These are phyloP conservation scores for Plasmodium relictum DNA, from an alignment of 169 alveolate genomes.

Conservation along the genomic window DNA sequence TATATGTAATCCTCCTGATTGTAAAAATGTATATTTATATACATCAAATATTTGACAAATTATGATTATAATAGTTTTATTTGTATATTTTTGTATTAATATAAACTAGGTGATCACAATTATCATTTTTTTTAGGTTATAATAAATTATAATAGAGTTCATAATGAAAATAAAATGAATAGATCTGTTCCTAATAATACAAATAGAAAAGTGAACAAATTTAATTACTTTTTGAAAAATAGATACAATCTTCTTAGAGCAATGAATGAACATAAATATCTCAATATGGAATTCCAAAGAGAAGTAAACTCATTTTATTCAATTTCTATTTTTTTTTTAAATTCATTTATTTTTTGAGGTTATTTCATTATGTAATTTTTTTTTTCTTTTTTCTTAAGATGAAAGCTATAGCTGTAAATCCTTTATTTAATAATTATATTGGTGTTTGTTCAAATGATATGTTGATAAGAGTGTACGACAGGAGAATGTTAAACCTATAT, in stretches of 20 bases:
- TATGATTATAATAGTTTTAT: not conserved
- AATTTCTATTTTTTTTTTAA: not conserved
- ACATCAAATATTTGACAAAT: not conserved
- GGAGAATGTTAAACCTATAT: slow-evolving; percentile 75
- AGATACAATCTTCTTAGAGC: slow-evolving; percentile 31
- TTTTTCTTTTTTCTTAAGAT: slow-evolving; percentile 33
- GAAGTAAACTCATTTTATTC: slow-evolving; percentile 16
- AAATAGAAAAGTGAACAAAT: not conserved
- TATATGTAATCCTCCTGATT: slow-evolving; percentile 16
- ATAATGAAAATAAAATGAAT: not conserved
- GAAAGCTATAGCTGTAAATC: slow-evolving; percentile 80
- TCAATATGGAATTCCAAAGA: slow-evolving; percentile 3
- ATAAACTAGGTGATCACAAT: not conserved
- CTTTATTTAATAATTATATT: slow-evolving; percentile 74
- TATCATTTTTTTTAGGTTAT: slow-evolving; percentile 9
- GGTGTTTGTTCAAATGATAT: slow-evolving; percentile 82
- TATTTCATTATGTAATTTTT: not conserved
- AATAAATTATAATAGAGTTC: slow-evolving; percentile 18
- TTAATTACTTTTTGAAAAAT: slow-evolving; percentile 5
- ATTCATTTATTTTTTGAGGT: not conserved
- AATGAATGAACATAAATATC: slow-evolving; percentile 25
- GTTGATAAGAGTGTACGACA: slow-evolving; percentile 80
- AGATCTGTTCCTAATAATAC: not conserved
- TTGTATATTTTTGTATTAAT: not conserved
- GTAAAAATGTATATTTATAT: slow-evolving; percentile 11